A percentile compares a stretch with the other conserved stretches of the same genome.
Conservation (phyloP, 1,284 basidiomycete genomes). For the Schizophyllum commune region DNA sequence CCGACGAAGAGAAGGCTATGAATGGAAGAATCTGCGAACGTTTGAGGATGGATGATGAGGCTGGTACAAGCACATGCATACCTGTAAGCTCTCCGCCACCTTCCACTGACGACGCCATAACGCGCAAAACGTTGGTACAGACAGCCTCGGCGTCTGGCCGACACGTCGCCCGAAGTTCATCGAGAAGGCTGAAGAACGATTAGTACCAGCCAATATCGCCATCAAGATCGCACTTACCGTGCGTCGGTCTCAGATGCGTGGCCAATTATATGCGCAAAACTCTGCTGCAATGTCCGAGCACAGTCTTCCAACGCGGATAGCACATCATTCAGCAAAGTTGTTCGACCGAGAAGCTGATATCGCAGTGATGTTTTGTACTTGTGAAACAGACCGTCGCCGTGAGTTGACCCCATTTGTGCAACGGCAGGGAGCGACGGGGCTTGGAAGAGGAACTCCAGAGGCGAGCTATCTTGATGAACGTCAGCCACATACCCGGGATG, state of each 20-base stretch:
- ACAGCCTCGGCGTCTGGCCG: conserved; percentile 39
- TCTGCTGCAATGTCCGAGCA: conserved; percentile 46
- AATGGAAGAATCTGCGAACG: conserved; percentile 8
- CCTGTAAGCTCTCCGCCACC: conserved; percentile 19
- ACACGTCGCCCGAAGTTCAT: conserved; percentile 33
- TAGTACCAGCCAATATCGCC: too few relatives aligned
- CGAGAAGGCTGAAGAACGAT: conserved; percentile 27
- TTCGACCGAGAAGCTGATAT: conserved; percentile 53
- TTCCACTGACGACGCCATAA: conserved; percentile 28
- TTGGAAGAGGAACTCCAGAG: conserved; percentile 47
- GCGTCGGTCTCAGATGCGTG: conserved; percentile 21
- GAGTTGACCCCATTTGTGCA: conserved; percentile 24
- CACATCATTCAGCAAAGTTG: conserved; percentile 49
- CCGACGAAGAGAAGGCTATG: conserved; percentile 31
- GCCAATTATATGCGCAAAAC: conserved; percentile 41
- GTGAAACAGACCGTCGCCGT: conserved; percentile 33
- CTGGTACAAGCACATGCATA: conserved; percentile 18
- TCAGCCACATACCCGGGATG: conserved; percentile 8
- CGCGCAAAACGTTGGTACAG: conserved; percentile 31
- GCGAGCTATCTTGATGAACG: conserved; percentile 35
- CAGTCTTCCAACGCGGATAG: conserved; percentile 49
- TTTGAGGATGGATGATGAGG: neutral
- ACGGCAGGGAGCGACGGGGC: conserved; percentile 38
- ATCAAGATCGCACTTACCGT: conserved; percentile 24
- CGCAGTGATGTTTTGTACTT: conserved; percentile 49